Percentiles rank a stretch among this genome's conserved stretches.
These are phyloP conservation scores for Colletotrichum zoysiae DNA, from an alignment of 2,329 filamentous ascomycete genomes.

Conservation along the genomic window DNA sequence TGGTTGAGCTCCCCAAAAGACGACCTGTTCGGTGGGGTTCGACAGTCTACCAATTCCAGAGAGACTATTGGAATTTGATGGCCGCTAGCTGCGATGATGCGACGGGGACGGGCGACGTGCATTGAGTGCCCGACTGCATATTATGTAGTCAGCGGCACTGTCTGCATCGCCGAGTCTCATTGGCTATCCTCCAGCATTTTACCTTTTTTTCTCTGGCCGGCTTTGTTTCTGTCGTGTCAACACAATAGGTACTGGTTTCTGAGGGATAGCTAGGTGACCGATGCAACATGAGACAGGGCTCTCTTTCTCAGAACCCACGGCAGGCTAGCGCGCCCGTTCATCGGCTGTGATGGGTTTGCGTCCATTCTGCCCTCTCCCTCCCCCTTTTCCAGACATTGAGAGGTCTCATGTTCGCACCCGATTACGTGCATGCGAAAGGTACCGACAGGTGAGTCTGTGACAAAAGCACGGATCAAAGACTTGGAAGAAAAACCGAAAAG, in stretches of 20 bases:
- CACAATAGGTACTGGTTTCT: background rate
- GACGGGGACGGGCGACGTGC: background rate
- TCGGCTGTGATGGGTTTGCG: background rate
- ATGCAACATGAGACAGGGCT: background rate
- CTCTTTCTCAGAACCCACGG: background rate
- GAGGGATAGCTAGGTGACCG: background rate
- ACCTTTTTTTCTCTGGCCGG: background rate
- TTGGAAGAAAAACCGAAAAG: slow-evolving; percentile 8
- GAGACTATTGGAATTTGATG: background rate
- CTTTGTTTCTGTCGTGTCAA: background rate
- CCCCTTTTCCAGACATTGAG: no score
- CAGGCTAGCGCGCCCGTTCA: background rate
- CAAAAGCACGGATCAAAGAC: slow-evolving; percentile 18
- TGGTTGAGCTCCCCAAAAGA: slow-evolving; percentile 6
- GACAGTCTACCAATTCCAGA: background rate
- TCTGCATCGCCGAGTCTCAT: background rate
- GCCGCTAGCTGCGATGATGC: background rate
- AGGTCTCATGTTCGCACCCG: background rate
- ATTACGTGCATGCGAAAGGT: slow-evolving; percentile 8
- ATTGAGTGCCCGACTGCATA: background rate
- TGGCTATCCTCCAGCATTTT: slow-evolving; percentile 12
- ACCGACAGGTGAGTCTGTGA: slow-evolving; percentile 12
- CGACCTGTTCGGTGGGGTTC: slow-evolving; percentile 18
- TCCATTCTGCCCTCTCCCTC: background rate
- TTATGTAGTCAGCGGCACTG: background rate